Evolutionary conservation across 2,329 filamentous ascomycete species (phyloP), one percentile per base, ranked within the genome.

Genomic region (Moelleriella libera): DNA sequence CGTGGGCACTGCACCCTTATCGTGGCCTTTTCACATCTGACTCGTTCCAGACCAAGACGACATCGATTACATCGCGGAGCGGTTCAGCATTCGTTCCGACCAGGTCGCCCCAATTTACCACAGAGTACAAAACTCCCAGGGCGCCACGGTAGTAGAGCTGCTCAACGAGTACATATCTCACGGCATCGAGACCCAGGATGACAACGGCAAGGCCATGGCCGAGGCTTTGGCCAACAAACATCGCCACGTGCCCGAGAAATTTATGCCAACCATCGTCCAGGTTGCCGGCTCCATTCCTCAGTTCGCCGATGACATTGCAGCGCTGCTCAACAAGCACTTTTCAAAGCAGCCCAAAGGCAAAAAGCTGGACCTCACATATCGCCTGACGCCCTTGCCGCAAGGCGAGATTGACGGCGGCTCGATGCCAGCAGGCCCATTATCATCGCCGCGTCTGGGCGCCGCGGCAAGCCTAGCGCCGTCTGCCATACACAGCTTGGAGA

Each of bases 1-100:
- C 6, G 40, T 41, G 6, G n/a, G 8, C n/a, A n/a, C n/a, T n/a
- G n/a, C n/a, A n/a, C n/a, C n/a, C n/a, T n/a, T n/a, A n/a, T n/a
- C n/a, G n/a, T n/a, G n/a, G n/a, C n/a, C n/a, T n/a, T n/a, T n/a
- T n/a, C n/a, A n/a, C n/a, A n/a, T n/a, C n/a, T 41, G 40, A 41
- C 40, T 14, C 40, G 6, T 12, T 4, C 11, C 34, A 63, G 66
- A 58, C 4, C 58, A 62, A 47, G 64, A 67, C 34, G 65, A 71
- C 31, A 66, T 74, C 32, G 54, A 61, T 5, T 70, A 67, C 51
- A 57, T 75, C 30, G 67, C 68, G 12, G 65, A 72, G 43, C 62
- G 65, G 42, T 61, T 74, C 8, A 60, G 65, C 43, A 55, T 71
- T 32, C 61, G 66, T 0, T 61, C 62, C 29, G 63, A 63, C 4